Conservation (phyloP, 108 stramenopile genomes). For the Cyclostephanos tholiformis region DNA sequence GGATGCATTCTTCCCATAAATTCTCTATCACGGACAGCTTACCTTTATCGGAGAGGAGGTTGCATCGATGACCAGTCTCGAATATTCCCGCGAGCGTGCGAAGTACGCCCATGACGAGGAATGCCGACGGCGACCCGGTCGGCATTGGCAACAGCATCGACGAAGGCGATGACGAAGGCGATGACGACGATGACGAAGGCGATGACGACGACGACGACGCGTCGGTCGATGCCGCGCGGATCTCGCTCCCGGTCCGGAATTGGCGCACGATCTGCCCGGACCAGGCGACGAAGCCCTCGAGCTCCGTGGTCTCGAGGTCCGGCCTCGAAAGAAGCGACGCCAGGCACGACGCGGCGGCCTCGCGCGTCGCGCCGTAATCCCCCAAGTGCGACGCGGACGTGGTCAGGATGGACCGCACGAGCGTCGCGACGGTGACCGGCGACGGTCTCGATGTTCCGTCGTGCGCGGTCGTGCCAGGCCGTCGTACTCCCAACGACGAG, state of each 20-base stretch:
- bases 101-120: slow-evolving; percentile 80
- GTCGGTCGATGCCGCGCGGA: too few relatives aligned
- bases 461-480: slow-evolving; percentile 11
- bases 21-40: slow-evolving; percentile 43
- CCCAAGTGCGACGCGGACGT: slow-evolving; percentile 62
- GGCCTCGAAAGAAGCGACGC: slow-evolving; percentile 90
- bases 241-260: slow-evolving; percentile 24
- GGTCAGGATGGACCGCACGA: slow-evolving; percentile 60
- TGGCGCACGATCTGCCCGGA: slow-evolving; percentile 46
- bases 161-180: slow-evolving; percentile 12
- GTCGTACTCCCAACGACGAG: slow-evolving; percentile 42
- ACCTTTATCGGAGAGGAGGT: slow-evolving; percentile 43
- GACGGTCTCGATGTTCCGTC: slow-evolving; percentile 3
- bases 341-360: slow-evolving; percentile 90
- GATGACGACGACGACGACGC: too few relatives aligned
- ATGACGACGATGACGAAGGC: not conserved
- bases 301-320: slow-evolving; percentile 82
- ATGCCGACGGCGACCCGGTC: slow-evolving; percentile 40
- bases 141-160: slow-evolving; percentile 31
- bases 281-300: slow-evolving; percentile 79
- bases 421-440: slow-evolving; percentile 37
- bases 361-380: slow-evolving; percentile 91
- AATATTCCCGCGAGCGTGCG: slow-evolving; percentile 77
- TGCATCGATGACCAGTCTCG: slow-evolving; percentile 66
- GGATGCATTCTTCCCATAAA: slow-evolving; percentile 61